Base-by-base conservation (phyloP, 257 asterid genomes). In the Coffea canephora region DNA sequence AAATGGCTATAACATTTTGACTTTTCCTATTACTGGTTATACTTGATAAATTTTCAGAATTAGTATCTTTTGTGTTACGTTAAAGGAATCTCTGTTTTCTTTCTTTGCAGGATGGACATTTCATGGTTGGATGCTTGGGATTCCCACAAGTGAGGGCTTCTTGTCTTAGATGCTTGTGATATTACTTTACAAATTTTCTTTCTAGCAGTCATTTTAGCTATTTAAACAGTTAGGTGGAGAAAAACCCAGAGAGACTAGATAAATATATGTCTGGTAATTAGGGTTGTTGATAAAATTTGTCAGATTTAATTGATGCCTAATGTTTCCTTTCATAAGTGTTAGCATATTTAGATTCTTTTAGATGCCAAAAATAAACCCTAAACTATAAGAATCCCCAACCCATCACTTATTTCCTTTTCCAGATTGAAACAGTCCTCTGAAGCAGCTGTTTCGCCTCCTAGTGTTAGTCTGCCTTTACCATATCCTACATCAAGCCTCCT, bases 61-160 rank as follows among this genome's bases (percentile, higher is more conserved):
- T 57, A 43, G 10, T 74, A 13, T 19, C 62, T 69, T 34, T 19
- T 48, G 13, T 5, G 39, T 39, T 69, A 73, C 18, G 8, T 72
- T 41, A 14, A 49, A 27, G 23, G 71, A 59, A 59, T 52, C 48
- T 57, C 54, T 45, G 65, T 84, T 69, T 76, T 36, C 6, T 81
- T 72, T 73, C 73, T 57, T 14, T 91, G 92, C 97, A 93, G 98
- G 99, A 95, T 81, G 99, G 99, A 79, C 93, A 90, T 79, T 95
- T 92, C 92, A 95, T 93, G 99, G 98, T 95, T 77, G 99, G 99
- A 49, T 95, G 99, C 92, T 89, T 87, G 90, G 97, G 98, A 80
- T 95, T 50, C 83, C 99, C 99, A 78, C 94, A 86, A 48, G 99
- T 95, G 88, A 77, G 96, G 83, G 76, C 79, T 69, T 86, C 82